Percentiles rank a stretch among this genome's conserved stretches.
Evolutionary conservation across 169 alveolate genomes (phyloP).

Genomic region (Eimeria maxima): DNA sequence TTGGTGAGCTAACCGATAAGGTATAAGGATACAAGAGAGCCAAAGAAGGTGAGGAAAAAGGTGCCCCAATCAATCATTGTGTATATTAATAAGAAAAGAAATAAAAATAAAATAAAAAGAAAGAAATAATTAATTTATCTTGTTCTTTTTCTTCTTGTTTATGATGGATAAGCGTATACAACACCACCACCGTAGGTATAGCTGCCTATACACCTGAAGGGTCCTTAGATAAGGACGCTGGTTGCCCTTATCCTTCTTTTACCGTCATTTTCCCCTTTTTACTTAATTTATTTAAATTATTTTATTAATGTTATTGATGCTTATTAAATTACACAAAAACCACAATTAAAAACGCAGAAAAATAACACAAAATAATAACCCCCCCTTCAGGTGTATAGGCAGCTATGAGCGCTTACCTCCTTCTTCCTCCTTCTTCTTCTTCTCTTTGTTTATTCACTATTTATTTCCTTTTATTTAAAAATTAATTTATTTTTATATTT

Average conservation of each 20-base stretch:
- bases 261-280: background rate
- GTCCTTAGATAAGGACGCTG: background rate
- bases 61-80: conserved; percentile 55
- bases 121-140: background rate
- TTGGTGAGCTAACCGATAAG: conserved; percentile 24
- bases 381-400: background rate
- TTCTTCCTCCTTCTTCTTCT: background rate
- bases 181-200: background rate
- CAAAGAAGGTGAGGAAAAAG: conserved; percentile 33
- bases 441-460: background rate
- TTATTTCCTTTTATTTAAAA: no score
- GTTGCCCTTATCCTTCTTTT: background rate
- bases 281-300: no score
- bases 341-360: background rate
- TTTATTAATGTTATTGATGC: no score
- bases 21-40: conserved; percentile 51
- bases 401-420: background rate
- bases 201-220: conserved; percentile 10
- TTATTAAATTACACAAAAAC: no score
- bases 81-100: background rate
- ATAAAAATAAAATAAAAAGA: background rate
- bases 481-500: background rate
- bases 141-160: background rate
- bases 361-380: background rate
- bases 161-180: background rate